Conservation (phyloP, 192 early-diverging fungal species). For the Obelidium mucronatum region DNA sequence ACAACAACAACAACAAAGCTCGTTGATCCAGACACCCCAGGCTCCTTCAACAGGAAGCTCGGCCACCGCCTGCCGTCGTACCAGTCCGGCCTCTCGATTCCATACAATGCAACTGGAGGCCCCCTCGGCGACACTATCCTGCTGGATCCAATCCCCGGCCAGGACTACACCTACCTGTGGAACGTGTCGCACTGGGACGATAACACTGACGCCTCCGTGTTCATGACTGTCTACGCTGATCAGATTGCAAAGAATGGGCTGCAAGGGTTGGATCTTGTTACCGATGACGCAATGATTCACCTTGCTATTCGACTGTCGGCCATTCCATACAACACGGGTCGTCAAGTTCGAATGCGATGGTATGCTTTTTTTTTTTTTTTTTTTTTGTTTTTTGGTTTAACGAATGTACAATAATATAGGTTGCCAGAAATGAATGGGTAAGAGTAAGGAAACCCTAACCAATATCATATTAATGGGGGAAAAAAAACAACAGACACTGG, state of each 20-base stretch:
- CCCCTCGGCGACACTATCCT: not conserved
- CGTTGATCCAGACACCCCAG: not conserved
- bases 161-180: not conserved
- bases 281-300: conserved; percentile 13
- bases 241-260: not conserved
- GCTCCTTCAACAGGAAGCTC: not conserved
- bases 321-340: not conserved
- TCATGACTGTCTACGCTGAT: conserved; percentile 30
- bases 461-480: not conserved
- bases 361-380: not conserved
- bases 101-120: not conserved
- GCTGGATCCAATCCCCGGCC: conserved; percentile 3
- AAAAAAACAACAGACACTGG: conserved; percentile 3
- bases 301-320: not conserved
- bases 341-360: conserved; percentile 23
- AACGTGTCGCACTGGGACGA: conserved; percentile 21
- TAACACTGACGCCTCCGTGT: conserved; percentile 3
- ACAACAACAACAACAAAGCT: not conserved
- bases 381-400: not conserved
- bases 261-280: conserved; percentile 6
- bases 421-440: conserved; percentile 35
- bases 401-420: not conserved
- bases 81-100: not conserved
- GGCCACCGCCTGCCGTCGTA: not conserved
- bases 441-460: not conserved